These are phyloP conservation scores for Tilletia indica DNA, from an alignment of 1,284 basidiomycete species.

Conservation along the genomic window DNA sequence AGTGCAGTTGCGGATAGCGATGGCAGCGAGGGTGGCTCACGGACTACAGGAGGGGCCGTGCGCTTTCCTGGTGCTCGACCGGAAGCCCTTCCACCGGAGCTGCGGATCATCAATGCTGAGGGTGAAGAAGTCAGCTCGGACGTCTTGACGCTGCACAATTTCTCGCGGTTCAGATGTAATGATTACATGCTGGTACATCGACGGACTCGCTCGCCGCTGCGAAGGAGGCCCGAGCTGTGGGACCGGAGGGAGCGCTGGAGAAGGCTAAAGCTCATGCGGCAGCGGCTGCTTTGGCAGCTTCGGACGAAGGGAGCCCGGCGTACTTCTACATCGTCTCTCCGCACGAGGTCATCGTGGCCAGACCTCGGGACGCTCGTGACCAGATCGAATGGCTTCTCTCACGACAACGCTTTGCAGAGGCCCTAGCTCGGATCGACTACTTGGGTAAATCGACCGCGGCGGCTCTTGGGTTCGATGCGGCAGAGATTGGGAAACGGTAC, in stretches of 20 bases:
- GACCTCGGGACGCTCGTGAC: slow-evolving; percentile 80
- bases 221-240: background rate
- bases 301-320: slow-evolving; percentile 31
- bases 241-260: slow-evolving; percentile 3
- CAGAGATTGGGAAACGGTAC: slow-evolving; percentile 54
- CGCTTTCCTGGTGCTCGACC: slow-evolving; percentile 12
- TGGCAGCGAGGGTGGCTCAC: slow-evolving; percentile 62
- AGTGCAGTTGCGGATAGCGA: slow-evolving; percentile 58
- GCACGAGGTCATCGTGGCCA: slow-evolving; percentile 78
- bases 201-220: slow-evolving; percentile 34
- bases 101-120: slow-evolving; percentile 80
- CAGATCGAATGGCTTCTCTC: slow-evolving; percentile 92
- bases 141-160: slow-evolving; percentile 75
- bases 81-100: slow-evolving; percentile 81
- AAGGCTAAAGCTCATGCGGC: slow-evolving; percentile 15
- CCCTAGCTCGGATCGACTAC: slow-evolving; percentile 77
- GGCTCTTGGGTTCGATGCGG: slow-evolving; percentile 62
- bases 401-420: slow-evolving; percentile 79
- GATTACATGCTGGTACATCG: slow-evolving; percentile 72
- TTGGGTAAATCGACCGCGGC: slow-evolving; percentile 56
- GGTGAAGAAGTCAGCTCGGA: slow-evolving; percentile 89
- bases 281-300: background rate
- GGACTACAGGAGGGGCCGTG: background rate
- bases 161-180: slow-evolving; percentile 82
- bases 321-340: slow-evolving; percentile 80